These are phyloP conservation scores for Echinochloa phyllopogon DNA, from an alignment of 176 grass and related monocot genomes.

Conservation along the genomic window DNA sequence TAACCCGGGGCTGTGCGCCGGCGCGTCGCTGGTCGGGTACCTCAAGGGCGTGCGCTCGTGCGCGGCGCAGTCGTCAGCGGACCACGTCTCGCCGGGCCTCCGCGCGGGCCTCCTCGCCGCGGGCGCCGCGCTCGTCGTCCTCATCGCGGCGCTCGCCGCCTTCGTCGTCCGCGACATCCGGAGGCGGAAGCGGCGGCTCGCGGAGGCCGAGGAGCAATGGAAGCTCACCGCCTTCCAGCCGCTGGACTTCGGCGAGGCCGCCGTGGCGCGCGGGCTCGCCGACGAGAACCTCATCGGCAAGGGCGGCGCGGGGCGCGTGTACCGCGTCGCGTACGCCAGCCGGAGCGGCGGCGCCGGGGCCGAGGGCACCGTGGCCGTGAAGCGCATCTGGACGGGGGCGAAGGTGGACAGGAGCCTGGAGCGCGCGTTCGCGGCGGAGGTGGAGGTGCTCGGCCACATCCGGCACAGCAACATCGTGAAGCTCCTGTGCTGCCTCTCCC, in stretches of 20 bases:
- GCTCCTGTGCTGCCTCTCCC: conserved; percentile 80
- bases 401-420: conserved; percentile 57
- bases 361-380: conserved; percentile 70
- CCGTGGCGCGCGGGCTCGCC: conserved; percentile 54
- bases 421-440: conserved; percentile 78
- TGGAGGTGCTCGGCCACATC: conserved; percentile 72
- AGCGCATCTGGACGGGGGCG: conserved; percentile 64
- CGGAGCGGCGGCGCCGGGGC: neutral
- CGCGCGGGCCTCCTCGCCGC: conserved; percentile 54
- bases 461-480: conserved; percentile 83
- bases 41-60: conserved; percentile 52
- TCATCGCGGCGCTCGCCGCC: conserved; percentile 37
- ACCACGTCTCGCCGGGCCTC: conserved; percentile 37
- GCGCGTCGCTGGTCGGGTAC: neutral
- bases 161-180: conserved; percentile 49
- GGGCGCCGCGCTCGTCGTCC: conserved; percentile 47
- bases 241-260: conserved; percentile 65
- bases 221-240: conserved; percentile 80
- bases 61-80: conserved; percentile 19
- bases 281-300: conserved; percentile 85
- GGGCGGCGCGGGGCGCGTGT: conserved; percentile 73
- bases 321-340: conserved; percentile 56
- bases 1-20: conserved; percentile 66
- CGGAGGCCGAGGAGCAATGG: conserved; percentile 49
- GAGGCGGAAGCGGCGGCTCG: conserved; percentile 46